Percentiles rank a stretch among this genome's conserved stretches.
phyloP scores from a whole-genome alignment of 1,139 yeast genomes.

The Diutina catenulata region DNA sequence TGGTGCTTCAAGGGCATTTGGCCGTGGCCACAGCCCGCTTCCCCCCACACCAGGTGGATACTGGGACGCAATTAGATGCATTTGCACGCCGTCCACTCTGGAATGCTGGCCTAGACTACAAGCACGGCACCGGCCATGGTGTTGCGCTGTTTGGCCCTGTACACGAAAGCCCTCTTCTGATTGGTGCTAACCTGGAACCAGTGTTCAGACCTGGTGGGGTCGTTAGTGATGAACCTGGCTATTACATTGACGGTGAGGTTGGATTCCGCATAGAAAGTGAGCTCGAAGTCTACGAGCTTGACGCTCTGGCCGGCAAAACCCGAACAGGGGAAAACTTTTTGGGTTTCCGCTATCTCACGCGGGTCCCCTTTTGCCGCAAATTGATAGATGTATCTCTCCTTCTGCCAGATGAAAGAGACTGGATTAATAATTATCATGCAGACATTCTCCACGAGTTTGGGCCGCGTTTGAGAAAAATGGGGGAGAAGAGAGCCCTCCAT shows the following conservation, averaged over 20 bases:
- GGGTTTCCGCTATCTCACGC: slow-evolving; percentile 38
- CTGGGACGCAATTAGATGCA: slow-evolving; percentile 74
- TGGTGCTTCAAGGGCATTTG: slow-evolving; percentile 86
- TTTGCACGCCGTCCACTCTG: slow-evolving; percentile 86
- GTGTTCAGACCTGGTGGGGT: slow-evolving; percentile 36
- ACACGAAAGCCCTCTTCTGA: slow-evolving; percentile 70
- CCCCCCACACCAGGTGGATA: slow-evolving; percentile 62
- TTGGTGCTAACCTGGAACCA: slow-evolving; percentile 24
- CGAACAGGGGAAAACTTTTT: slow-evolving; percentile 24
- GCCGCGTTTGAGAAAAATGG: slow-evolving; percentile 23
- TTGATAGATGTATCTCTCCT: slow-evolving; percentile 31
- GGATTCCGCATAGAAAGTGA: slow-evolving; percentile 47
- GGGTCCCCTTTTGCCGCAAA: slow-evolving; percentile 41
- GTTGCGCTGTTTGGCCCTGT: slow-evolving; percentile 86
- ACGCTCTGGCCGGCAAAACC: slow-evolving; percentile 21
- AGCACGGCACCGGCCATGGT: slow-evolving; percentile 98
- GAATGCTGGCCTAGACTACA: slow-evolving; percentile 79
- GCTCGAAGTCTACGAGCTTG: slow-evolving; percentile 28
- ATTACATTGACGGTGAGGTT: slow-evolving; percentile 36
- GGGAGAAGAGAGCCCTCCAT: slow-evolving; percentile 24
- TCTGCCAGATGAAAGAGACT: slow-evolving; percentile 27
- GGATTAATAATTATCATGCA: slow-evolving; percentile 40
- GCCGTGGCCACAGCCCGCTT: slow-evolving; percentile 67
- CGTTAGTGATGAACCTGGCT: slow-evolving; percentile 47
- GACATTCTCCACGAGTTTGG: slow-evolving; percentile 26